A percentile compares a stretch with the other conserved stretches of the same genome.
Evolutionary conservation across 306 rosid genomes (phyloP).

Genomic region (Ceratonia siliqua): DNA sequence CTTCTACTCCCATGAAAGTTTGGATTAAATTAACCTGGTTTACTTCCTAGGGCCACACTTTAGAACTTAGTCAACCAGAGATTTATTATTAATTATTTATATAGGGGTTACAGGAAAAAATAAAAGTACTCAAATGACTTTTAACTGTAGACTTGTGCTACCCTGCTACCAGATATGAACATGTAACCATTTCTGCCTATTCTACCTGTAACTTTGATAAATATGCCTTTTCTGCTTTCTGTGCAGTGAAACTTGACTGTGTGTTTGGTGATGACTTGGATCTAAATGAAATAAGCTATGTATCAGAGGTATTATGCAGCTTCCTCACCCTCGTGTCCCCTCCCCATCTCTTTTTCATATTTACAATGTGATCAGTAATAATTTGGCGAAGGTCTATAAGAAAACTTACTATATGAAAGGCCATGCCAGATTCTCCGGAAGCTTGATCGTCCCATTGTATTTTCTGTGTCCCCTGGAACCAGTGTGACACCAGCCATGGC

Average conservation of each 20-base stretch:
- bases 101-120: background rate
- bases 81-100: background rate
- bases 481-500: constrained; percentile 81
- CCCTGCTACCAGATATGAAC: background rate
- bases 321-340: background rate
- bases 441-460: constrained; percentile 65
- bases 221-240: constrained; percentile 31
- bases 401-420: constrained; percentile 20
- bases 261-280: constrained; percentile 95
- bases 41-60: constrained; percentile 8
- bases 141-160: constrained; percentile 11
- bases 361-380: background rate
- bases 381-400: constrained; percentile 2
- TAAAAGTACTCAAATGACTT: background rate
- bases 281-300: constrained; percentile 65
- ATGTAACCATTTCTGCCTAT: background rate
- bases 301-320: constrained; percentile 66
- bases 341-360: constrained; percentile 14
- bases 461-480: constrained; percentile 91
- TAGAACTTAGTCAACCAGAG: background rate
- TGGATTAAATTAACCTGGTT: background rate
- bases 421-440: constrained; percentile 63
- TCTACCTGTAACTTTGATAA: constrained; percentile 22
- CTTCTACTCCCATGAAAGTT: background rate
- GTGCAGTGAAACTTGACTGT: constrained; percentile 92